Conservation (phyloP, 1,284 basidiomycete genomes). For the Trichosporon coremiiforme region DNA sequence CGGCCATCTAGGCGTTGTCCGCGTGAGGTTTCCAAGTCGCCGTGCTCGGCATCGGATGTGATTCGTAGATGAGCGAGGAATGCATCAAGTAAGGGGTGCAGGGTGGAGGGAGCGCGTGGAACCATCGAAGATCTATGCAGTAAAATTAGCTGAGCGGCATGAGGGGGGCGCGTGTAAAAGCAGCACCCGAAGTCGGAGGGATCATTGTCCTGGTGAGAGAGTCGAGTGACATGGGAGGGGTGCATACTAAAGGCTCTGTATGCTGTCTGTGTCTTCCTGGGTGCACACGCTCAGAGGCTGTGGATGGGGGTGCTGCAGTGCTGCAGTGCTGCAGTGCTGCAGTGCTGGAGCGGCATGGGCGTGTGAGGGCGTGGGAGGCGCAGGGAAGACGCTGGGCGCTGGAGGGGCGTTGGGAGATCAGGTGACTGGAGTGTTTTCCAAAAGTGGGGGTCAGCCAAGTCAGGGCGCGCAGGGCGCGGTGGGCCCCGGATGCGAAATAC, state of each 20-base stretch:
- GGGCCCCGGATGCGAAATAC: slow-evolving; percentile 13
- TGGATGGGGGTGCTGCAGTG: too few species aligned
- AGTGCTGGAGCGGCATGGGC: neutral
- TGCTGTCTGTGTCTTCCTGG: neutral
- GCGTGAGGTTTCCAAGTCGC: neutral
- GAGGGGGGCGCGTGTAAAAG: too few species aligned
- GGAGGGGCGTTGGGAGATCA: neutral
- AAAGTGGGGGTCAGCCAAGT: slow-evolving; percentile 1
- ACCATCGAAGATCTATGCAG: too few species aligned
- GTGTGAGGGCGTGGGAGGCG: neutral
- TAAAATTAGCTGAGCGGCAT: too few species aligned
- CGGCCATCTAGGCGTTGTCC: neutral
- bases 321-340: too few species aligned
- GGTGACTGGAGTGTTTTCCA: slow-evolving; percentile 14
- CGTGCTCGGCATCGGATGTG: neutral
- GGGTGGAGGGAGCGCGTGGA: neutral
- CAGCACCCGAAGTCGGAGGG: neutral
- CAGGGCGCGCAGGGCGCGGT: neutral
- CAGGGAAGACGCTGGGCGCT: neutral
- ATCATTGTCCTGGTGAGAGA: neutral
- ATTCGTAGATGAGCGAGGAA: slow-evolving; percentile 2
- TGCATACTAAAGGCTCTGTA: neutral
- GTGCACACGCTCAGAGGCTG: neutral
- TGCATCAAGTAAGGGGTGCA: neutral
- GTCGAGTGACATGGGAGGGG: neutral